Base-by-base conservation (phyloP, 306 rosid genomes). In the Begonia loranthoides region DNA sequence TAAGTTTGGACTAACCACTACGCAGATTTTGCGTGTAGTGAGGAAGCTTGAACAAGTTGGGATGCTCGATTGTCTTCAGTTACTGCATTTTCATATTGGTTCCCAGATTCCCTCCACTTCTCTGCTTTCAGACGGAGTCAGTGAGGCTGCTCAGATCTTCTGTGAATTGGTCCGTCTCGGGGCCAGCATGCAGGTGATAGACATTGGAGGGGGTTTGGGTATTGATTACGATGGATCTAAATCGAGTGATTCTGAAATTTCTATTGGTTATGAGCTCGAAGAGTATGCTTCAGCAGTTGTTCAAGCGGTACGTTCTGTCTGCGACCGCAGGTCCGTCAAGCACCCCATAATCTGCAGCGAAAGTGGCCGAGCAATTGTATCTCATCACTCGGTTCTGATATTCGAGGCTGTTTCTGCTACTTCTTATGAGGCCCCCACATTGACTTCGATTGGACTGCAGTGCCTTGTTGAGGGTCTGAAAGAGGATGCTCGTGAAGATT, bases 171-270 rank as follows among this genome's bases (percentile, higher is more conserved):
- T 77, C 54, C 93, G 90, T 7, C 77, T 89, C 3, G 97, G 97
- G 5, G 95, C 95, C 5, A 49, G 72, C 7, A 84, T 89, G 97
- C 65, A 62, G 21, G 84, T 89, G 13, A 52, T 89, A 0, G 97
- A 89, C 57, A 77, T 84, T 51, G 95, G 97, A 60, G 97, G 95
- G 28, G 97, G 97, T 21, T 51, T 89, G 47, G 95, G 97, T 0
- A 77, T 89, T 3, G 97, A 84, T 51, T 84, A 89, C 7, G 94
- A 84, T 10, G 97, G 97, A 47, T 79, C 94, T 9, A 89, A 84
- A 46, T 79, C 93, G 0, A 24, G 66, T 5, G 78, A 79, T 16
- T 84, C 97, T 2, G 95, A 84, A 55, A 28, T 73, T 47, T 89
- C 97, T 1, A 81, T 84, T 47, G 82, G 77, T 57, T 84, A 89